phyloP scores from a whole-genome alignment of 2,329 filamentous ascomycete species.

The Periconia sp. region DNA sequence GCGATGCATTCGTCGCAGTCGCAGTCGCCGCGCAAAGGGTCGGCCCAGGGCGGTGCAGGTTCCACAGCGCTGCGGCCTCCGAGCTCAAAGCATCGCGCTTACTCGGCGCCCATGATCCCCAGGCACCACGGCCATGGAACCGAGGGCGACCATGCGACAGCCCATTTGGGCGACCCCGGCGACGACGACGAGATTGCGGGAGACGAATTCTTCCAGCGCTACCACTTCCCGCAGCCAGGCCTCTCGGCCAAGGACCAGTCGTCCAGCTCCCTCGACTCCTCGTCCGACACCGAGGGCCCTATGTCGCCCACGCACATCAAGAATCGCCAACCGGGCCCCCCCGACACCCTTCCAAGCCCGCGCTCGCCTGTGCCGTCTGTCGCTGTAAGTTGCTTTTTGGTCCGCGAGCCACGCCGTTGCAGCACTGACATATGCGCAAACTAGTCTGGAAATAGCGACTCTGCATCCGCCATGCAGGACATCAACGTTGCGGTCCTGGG shows the following conservation, averaged over 20 bases:
- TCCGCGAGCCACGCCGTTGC: neutral
- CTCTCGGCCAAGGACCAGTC: slow-evolving; percentile 26
- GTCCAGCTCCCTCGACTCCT: slow-evolving; percentile 35
- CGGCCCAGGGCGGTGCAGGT: slow-evolving; percentile 19
- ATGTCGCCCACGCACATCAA: slow-evolving; percentile 43
- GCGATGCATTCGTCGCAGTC: slow-evolving; percentile 26
- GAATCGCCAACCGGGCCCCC: slow-evolving; percentile 24
- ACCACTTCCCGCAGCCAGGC: slow-evolving; percentile 42
- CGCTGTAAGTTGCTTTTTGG: slow-evolving; percentile 27
- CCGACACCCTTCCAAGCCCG: slow-evolving; percentile 22
- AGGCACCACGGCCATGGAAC: slow-evolving; percentile 25
- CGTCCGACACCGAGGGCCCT: slow-evolving; percentile 46
- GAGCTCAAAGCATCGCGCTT: slow-evolving; percentile 42
- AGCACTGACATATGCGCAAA: slow-evolving; percentile 24
- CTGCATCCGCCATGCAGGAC: slow-evolving; percentile 52
- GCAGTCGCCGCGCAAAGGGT: slow-evolving; percentile 17
- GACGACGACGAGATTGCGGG: slow-evolving; percentile 45
- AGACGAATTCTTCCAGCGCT: slow-evolving; percentile 51
- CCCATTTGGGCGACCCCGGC: slow-evolving; percentile 65
- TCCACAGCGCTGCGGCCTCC: slow-evolving; percentile 30
- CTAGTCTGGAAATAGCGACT: slow-evolving; percentile 36
- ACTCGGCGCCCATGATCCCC: slow-evolving; percentile 44
- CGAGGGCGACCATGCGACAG: slow-evolving; percentile 19
- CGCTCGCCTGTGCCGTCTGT: slow-evolving; percentile 27
- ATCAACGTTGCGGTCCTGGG: slow-evolving; percentile 66